These are phyloP conservation scores for Blastobotrys serpentis DNA, from an alignment of 1,139 yeast species.

Conservation along the genomic window DNA sequence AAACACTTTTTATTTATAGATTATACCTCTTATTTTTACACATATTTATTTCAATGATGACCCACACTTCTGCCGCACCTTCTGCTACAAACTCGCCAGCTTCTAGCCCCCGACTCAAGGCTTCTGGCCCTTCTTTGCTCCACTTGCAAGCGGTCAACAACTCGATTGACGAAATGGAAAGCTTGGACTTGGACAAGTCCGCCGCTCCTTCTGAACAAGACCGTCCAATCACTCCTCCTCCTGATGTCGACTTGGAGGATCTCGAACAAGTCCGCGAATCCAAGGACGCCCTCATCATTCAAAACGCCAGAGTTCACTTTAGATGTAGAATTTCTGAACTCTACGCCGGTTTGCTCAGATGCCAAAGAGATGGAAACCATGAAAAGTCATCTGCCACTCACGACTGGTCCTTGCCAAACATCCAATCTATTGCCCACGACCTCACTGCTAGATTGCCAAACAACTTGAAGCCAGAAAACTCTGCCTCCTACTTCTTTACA, in stretches of 20 bases:
- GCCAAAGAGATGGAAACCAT: constrained; percentile 8
- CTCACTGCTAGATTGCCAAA: not conserved
- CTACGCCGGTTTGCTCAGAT: constrained; percentile 7
- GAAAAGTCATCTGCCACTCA: constrained; percentile 6
- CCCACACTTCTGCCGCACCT: constrained; percentile 1
- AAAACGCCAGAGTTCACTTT: constrained; percentile 8
- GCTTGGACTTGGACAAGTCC: constrained; percentile 1
- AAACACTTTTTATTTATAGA: no score
- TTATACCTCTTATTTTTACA: not conserved
- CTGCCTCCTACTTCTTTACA: constrained; percentile 10
- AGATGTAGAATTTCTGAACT: constrained; percentile 7
- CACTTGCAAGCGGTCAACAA: constrained; percentile 5
- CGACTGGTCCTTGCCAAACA: constrained; percentile 8
- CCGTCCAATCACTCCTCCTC: constrained; percentile 7
- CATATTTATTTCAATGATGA: constrained; percentile 1
- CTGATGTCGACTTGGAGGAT: constrained; percentile 7
- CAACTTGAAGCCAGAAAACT: not conserved
- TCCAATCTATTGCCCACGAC: constrained; percentile 3
- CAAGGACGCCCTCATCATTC: constrained; percentile 1
- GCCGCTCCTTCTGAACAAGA: not conserved
- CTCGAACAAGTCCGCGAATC: constrained; percentile 8
- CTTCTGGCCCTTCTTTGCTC: constrained; percentile 1
- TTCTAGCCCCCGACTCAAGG: constrained; percentile 6
- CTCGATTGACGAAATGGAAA: not conserved
- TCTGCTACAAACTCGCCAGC: constrained; percentile 5